phyloP scores from a whole-genome alignment of 371 early-diverging fungal species.

The Quaeritorhiza haematococci region DNA sequence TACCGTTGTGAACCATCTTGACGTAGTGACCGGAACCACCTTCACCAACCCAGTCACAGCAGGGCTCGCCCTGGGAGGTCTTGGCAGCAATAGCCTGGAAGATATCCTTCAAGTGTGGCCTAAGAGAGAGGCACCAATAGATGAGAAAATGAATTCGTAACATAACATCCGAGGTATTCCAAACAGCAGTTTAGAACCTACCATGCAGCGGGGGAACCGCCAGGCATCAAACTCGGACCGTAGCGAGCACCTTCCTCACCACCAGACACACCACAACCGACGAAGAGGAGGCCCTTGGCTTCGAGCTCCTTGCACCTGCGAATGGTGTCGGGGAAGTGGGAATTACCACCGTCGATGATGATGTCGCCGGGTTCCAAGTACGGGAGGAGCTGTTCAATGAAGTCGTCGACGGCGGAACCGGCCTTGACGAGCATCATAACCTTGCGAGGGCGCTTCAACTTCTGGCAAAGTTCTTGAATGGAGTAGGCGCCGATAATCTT shows the following conservation, averaged over 20 bases:
- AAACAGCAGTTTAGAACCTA: conserved; percentile 13
- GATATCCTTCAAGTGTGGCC: conserved; percentile 83
- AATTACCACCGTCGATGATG: conserved; percentile 99
- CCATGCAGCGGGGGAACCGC: conserved; percentile 93
- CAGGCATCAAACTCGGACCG: conserved; percentile 98
- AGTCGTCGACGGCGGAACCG: conserved; percentile 91
- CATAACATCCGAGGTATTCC: no score
- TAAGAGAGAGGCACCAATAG: no score
- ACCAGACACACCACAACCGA: conserved; percentile 98
- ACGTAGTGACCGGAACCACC: conserved; percentile 99
- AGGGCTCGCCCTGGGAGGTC: conserved; percentile 81
- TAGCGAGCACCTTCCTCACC: conserved; percentile 99
- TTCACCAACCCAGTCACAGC: conserved; percentile 99
- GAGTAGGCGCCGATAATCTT: conserved; percentile 90
- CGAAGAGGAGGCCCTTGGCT: conserved; percentile 85
- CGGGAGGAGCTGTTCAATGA: conserved; percentile 84
- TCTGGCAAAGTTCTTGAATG: conserved; percentile 85
- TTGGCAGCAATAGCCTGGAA: conserved; percentile 94
- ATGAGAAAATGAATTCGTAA: conserved; percentile 3
- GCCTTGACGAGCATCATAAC: conserved; percentile 98
- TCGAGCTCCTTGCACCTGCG: conserved; percentile 84
- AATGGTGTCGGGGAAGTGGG: conserved; percentile 95
- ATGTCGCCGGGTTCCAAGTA: conserved; percentile 88
- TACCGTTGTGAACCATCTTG: conserved; percentile 99
- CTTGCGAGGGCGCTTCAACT: conserved; percentile 92